Evolutionary conservation across 2,329 filamentous ascomycete species (phyloP).

Genomic region (Aspergillus ustus): DNA sequence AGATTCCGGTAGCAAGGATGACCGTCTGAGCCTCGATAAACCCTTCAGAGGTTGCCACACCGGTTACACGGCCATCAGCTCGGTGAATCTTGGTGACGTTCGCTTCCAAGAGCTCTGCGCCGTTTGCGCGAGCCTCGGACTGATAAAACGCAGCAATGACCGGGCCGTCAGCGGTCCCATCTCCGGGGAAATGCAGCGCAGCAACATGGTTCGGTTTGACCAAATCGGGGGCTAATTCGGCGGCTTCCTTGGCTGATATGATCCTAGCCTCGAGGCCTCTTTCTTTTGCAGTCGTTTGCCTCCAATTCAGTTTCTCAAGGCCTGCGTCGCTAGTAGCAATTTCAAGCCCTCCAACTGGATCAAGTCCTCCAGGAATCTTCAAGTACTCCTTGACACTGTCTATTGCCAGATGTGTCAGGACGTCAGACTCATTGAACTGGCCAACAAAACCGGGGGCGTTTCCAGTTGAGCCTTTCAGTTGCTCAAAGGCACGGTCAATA

Average conservation of each 20-base stretch:
- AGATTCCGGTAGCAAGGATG: slow-evolving; percentile 38
- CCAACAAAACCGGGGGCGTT: slow-evolving; percentile 42
- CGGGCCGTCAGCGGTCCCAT: slow-evolving; percentile 33
- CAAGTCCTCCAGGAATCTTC: slow-evolving; percentile 34
- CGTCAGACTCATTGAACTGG: slow-evolving; percentile 39
- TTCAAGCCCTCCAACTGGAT: slow-evolving; percentile 33
- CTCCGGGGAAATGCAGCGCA: slow-evolving; percentile 32
- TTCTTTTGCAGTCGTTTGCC: slow-evolving; percentile 25
- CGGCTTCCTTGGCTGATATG: slow-evolving; percentile 28
- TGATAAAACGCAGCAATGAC: slow-evolving; percentile 32
- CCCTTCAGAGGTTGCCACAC: slow-evolving; percentile 24
- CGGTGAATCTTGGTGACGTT: slow-evolving; percentile 25
- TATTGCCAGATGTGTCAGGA: slow-evolving; percentile 37
- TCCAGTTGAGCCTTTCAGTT: slow-evolving; percentile 37
- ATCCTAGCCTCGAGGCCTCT: slow-evolving; percentile 32
- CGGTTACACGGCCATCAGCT: slow-evolving; percentile 22
- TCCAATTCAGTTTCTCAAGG: slow-evolving; percentile 22
- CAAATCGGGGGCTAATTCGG: slow-evolving; percentile 32
- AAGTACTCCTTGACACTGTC: slow-evolving; percentile 36
- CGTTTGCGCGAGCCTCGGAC: slow-evolving; percentile 25
- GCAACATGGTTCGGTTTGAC: slow-evolving; percentile 28
- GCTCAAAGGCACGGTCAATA: slow-evolving; percentile 33
- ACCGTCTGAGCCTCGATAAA: slow-evolving; percentile 22
- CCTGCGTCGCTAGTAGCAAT: slow-evolving; percentile 29
- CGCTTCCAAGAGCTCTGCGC: slow-evolving; percentile 30